phyloP scores from a whole-genome alignment of 306 rosid species.

The Crataegus laevigata region DNA sequence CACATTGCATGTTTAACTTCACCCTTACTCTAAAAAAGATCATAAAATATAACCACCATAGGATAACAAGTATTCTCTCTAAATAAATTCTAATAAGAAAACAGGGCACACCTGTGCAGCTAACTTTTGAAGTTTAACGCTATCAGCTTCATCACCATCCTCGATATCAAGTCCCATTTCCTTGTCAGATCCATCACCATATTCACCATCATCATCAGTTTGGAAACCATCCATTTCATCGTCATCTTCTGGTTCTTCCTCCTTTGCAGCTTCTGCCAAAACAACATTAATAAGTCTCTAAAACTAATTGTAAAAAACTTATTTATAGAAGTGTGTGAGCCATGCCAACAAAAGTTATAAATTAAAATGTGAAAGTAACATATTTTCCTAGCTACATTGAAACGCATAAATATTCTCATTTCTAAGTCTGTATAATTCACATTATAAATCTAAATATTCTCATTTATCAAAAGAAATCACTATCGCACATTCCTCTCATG shows the following conservation, averaged over 20 bases:
- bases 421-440: background rate
- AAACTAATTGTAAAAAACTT: background rate
- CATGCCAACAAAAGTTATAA: background rate
- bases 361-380: background rate
- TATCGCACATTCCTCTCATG: background rate
- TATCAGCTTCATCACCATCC: conserved; percentile 82
- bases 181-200: conserved; percentile 76
- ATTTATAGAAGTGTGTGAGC: background rate
- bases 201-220: conserved; percentile 79
- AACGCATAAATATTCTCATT: background rate
- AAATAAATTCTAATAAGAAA: background rate
- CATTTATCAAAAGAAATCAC: background rate
- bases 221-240: conserved; percentile 95
- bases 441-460: background rate
- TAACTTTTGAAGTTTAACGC: conserved; percentile 60
- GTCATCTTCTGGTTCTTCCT: conserved; percentile 81
- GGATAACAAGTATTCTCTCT: background rate
- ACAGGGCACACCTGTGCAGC: conserved; percentile 69
- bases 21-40: background rate
- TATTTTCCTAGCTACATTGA: background rate
- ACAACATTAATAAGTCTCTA: conserved; percentile 3
- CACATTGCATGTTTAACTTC: background rate
- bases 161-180: conserved; percentile 88
- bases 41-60: background rate
- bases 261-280: conserved; percentile 73